These are phyloP conservation scores for Arabidopsis thaliana DNA, from an alignment of 345 rosid species.

Conservation along the genomic window TAIR10.1 NC_003076.8:19215501-19216000, in stretches of 20 bases:
- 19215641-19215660: constrained; percentile 60
- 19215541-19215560: constrained; percentile 59
- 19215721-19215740: constrained; percentile 57
- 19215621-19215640: constrained; percentile 88
- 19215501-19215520: constrained; percentile 54
- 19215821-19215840: constrained; percentile 37
- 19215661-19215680: constrained; percentile 51
- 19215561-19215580: constrained; percentile 64
- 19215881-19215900: neutral
- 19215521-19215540: constrained; percentile 60
- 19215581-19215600: constrained; percentile 61
- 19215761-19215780: constrained; percentile 50
- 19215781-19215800: constrained; percentile 50
- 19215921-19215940: neutral
- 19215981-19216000: constrained; percentile 5
- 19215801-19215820: constrained; percentile 41
- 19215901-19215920: neutral
- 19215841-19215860: constrained; percentile 44
- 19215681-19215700: constrained; percentile 62
- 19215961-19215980: neutral
- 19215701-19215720: constrained; percentile 54
- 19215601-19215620: constrained; percentile 67
- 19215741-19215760: constrained; percentile 50
- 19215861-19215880: constrained; percentile 28
- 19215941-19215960: neutral